A percentile compares a stretch with the other conserved stretches of the same genome.
phyloP scores from a whole-genome alignment of 202 grass and related monocot genomes.

The Saccharum hybrid region DNA sequence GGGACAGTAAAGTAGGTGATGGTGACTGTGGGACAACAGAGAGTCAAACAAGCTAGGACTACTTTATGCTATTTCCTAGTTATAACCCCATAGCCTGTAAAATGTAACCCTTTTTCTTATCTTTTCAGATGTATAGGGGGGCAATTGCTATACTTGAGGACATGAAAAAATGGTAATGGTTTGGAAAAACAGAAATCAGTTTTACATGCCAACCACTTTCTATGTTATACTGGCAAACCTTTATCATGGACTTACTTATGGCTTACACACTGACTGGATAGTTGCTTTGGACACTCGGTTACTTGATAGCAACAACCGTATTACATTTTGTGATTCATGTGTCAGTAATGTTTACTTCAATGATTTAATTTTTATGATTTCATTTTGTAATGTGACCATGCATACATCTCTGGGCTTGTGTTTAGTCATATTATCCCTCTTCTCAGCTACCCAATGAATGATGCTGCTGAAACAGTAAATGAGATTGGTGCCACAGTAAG shows the following conservation, averaged over 20 bases:
- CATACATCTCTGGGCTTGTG: constrained; percentile 1
- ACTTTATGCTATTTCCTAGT: constrained; percentile 8
- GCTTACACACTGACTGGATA: neutral
- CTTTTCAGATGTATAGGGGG: constrained; percentile 94
- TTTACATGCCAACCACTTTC: neutral
- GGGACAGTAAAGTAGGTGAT: constrained; percentile 97
- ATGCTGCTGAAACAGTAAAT: constrained; percentile 89
- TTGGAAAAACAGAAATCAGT: neutral
- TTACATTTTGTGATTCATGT: neutral
- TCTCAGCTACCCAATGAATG: constrained; percentile 89
- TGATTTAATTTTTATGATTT: constrained; percentile 1
- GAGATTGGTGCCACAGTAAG: constrained; percentile 84
- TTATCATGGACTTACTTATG: neutral
- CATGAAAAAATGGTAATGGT: constrained; percentile 83
- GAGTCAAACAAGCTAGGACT: constrained; percentile 41
- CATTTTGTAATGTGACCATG: constrained; percentile 1
- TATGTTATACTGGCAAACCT: neutral
- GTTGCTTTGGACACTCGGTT: neutral
- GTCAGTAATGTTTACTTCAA: neutral
- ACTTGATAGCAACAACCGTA: constrained; percentile 17
- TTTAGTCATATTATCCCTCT: constrained; percentile 35
- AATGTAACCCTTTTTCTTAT: constrained; percentile 22
- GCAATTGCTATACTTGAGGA: constrained; percentile 92
- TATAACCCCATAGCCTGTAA: constrained; percentile 7
- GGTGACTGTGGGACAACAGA: constrained; percentile 94